Conservation (phyloP, 345 rosid genomes). For the Brassica carinata region DNA sequence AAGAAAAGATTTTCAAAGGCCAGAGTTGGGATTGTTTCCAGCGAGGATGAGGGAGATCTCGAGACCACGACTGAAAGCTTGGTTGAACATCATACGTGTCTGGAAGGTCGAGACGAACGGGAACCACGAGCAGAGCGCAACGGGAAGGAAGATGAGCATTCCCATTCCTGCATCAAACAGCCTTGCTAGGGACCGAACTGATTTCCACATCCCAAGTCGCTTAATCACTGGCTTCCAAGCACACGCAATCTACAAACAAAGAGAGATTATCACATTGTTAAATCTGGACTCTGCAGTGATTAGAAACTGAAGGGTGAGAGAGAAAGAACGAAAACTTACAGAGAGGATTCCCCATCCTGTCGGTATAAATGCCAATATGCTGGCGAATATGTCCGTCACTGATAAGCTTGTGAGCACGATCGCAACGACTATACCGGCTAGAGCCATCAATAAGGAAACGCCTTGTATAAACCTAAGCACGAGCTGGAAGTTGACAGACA, state of each 20-base stretch:
- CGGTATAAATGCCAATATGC: constrained; percentile 80
- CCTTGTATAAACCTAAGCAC: constrained; percentile 89
- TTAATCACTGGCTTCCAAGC: constrained; percentile 93
- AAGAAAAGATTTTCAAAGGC: constrained; percentile 37
- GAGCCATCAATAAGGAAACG: constrained; percentile 63
- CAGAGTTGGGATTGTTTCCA: constrained; percentile 82
- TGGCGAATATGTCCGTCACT: constrained; percentile 74
- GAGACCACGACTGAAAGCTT: constrained; percentile 91
- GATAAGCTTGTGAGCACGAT: constrained; percentile 49
- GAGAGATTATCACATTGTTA: not conserved
- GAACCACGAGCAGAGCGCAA: constrained; percentile 91
- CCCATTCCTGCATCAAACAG: constrained; percentile 96
- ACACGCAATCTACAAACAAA: constrained; percentile 69
- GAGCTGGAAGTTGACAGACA: constrained; percentile 94
- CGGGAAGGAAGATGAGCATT: constrained; percentile 81
- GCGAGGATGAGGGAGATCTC: constrained; percentile 97
- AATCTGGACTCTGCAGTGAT: constrained; percentile 3
- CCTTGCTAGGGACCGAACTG: constrained; percentile 80
- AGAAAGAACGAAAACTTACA: constrained; percentile 53
- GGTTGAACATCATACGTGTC: constrained; percentile 96
- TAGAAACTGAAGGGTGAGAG: not conserved
- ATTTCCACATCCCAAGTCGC: constrained; percentile 80
- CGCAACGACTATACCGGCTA: constrained; percentile 76
- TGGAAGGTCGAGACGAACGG: constrained; percentile 97
- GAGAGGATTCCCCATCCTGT: constrained; percentile 96